A percentile compares a stretch with the other conserved stretches of the same genome.
These are phyloP conservation scores for Ampelomyces quisqualis DNA, from an alignment of 2,329 filamentous ascomycete species.

Conservation along the genomic window DNA sequence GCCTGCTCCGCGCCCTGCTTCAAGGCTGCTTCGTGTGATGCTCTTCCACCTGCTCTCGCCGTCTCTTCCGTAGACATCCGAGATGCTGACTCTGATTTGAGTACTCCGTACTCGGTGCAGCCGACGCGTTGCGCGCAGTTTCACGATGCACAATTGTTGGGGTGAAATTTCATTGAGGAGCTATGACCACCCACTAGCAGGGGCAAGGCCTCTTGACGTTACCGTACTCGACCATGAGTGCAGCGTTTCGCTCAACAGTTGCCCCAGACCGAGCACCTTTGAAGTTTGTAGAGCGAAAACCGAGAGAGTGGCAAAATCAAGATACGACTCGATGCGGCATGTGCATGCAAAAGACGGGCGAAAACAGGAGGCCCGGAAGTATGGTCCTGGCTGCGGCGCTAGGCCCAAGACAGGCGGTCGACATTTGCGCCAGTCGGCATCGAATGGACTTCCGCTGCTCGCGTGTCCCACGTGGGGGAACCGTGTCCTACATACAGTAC, in stretches of 20 bases:
- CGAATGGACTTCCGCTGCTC: conserved; percentile 7
- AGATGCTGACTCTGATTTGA: too few species aligned
- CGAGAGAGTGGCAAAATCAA: conserved; percentile 21
- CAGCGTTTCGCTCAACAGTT: conserved; percentile 24
- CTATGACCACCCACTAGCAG: conserved; percentile 24
- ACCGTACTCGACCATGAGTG: conserved; percentile 15
- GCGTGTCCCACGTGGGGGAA: conserved; percentile 18
- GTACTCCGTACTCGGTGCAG: background rate
- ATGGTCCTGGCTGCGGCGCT: background rate
- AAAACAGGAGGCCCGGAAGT: background rate
- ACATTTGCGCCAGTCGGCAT: conserved; percentile 2
- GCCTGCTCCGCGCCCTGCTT: too few species aligned
- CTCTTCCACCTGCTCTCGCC: too few species aligned
- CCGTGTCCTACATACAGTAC: background rate
- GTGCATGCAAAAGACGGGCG: background rate
- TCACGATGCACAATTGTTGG: conserved; percentile 37
- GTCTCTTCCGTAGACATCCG: too few species aligned
- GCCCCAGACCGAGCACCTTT: conserved; percentile 19
- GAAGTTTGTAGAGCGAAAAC: conserved; percentile 7
- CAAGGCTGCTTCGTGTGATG: too few species aligned
- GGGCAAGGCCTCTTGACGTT: too few species aligned
- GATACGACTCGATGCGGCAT: conserved; percentile 7
- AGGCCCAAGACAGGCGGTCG: conserved; percentile 1
- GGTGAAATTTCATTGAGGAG: conserved; percentile 21
- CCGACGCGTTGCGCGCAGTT: conserved; percentile 5